Evolutionary conservation across 305 asterid species (phyloP).

Genomic region (Petunia hybrid): DNA sequence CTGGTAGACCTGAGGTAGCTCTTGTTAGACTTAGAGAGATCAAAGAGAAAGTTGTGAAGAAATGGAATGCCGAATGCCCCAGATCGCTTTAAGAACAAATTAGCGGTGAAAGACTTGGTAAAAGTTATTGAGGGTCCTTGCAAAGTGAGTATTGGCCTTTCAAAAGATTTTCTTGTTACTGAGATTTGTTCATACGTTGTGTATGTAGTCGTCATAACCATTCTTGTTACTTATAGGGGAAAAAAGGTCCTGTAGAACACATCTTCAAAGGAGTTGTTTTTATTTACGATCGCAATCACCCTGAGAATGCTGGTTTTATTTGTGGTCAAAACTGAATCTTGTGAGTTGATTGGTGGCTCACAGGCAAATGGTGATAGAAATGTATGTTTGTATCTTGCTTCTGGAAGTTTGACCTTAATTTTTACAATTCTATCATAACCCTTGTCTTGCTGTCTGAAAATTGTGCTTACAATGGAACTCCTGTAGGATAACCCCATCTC

Average conservation of each 20-base stretch:
- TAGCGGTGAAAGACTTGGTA: constrained; percentile 84
- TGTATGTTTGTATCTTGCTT: constrained; percentile 50
- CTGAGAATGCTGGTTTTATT: constrained; percentile 95
- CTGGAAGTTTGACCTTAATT: neutral
- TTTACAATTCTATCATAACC: constrained; percentile 22
- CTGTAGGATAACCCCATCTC: constrained; percentile 58
- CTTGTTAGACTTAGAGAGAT: constrained; percentile 88
- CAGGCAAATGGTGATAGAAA: constrained; percentile 75
- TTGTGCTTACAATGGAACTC: constrained; percentile 34
- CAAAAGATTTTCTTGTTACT: constrained; percentile 33
- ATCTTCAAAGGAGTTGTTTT: constrained; percentile 75
- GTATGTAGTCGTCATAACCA: constrained; percentile 28
- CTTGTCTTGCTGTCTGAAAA: constrained; percentile 25
- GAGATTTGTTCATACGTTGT: neutral
- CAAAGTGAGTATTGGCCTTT: constrained; percentile 55
- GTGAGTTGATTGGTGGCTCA: constrained; percentile 91
- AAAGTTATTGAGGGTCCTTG: constrained; percentile 91
- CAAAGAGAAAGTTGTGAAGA: constrained; percentile 79
- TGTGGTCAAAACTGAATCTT: constrained; percentile 85
- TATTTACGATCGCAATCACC: constrained; percentile 85
- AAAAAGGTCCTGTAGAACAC: constrained; percentile 91
- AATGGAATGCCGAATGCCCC: constrained; percentile 59
- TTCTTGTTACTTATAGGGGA: constrained; percentile 57
- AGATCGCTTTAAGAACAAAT: constrained; percentile 70
- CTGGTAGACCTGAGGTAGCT: constrained; percentile 89